Percentiles rank a stretch among this genome's conserved stretches.
phyloP scores from a whole-genome alignment of 108 stramenopile species.

The Asterionellopsis glacialis region DNA sequence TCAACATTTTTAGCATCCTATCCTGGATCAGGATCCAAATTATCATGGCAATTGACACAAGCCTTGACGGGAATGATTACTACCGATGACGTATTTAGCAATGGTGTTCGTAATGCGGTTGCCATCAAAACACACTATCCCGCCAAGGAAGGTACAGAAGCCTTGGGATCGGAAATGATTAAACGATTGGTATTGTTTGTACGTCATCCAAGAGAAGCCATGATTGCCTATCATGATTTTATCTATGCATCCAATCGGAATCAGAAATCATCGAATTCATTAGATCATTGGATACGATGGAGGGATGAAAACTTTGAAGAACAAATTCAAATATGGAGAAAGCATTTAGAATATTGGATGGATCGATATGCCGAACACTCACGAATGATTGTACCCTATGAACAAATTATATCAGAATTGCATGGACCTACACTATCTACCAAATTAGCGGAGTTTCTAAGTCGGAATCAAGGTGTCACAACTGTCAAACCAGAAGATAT shows the following conservation, averaged over 20 bases:
- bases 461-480: neutral
- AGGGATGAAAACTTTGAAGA: neutral
- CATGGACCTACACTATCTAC: neutral
- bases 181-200: neutral
- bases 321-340: conserved; percentile 1
- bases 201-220: conserved; percentile 1
- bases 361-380: neutral
- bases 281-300: conserved; percentile 5
- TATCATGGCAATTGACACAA: conserved; percentile 16
- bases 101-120: neutral
- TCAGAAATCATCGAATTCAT: neutral
- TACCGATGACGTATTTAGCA: conserved; percentile 15
- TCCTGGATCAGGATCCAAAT: conserved; percentile 24
- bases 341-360: conserved; percentile 6
- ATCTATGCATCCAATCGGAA: neutral
- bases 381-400: conserved; percentile 1
- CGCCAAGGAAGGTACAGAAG: neutral
- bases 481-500: neutral
- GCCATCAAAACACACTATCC: neutral
- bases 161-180: neutral
- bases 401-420: neutral
- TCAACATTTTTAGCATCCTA: conserved; percentile 16
- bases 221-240: conserved; percentile 2
- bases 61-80: conserved; percentile 23
- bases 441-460: neutral